Conservation (phyloP, 192 early-diverging fungal species). For the Linnemannia elongata region DNA sequence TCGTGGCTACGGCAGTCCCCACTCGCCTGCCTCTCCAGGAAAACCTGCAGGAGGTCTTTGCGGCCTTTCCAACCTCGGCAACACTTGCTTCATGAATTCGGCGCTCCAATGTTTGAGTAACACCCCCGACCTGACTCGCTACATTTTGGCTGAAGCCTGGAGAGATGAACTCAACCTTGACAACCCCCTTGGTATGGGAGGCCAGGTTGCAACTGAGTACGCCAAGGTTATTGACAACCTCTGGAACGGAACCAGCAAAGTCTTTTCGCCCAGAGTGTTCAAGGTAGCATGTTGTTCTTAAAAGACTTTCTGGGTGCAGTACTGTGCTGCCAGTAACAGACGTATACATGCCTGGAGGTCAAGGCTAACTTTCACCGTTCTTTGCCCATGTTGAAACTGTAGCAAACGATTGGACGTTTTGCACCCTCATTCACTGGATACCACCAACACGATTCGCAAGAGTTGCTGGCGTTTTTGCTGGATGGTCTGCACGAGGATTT, state of each 20-base stretch:
- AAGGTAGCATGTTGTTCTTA: slow-evolving; percentile 61
- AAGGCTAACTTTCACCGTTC: slow-evolving; percentile 25
- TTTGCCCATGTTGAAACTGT: slow-evolving; percentile 66
- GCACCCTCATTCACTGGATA: slow-evolving; percentile 83
- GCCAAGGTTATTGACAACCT: slow-evolving; percentile 74
- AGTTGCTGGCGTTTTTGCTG: slow-evolving; percentile 90
- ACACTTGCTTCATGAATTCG: slow-evolving; percentile 92
- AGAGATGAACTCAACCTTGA: slow-evolving; percentile 74
- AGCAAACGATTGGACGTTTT: slow-evolving; percentile 74
- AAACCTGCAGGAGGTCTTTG: slow-evolving; percentile 63
- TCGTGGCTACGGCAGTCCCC: slow-evolving; percentile 19
- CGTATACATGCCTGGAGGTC: not conserved
- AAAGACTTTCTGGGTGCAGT: no score
- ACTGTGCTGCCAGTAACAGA: not conserved
- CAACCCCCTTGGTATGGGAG: slow-evolving; percentile 83
- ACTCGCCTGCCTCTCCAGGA: slow-evolving; percentile 17
- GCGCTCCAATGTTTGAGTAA: slow-evolving; percentile 89
- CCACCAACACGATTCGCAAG: slow-evolving; percentile 97
- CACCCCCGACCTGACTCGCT: slow-evolving; percentile 74
- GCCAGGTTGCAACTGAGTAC: slow-evolving; percentile 77
- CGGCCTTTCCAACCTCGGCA: slow-evolving; percentile 87
- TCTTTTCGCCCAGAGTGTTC: slow-evolving; percentile 82
- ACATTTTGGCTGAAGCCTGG: slow-evolving; percentile 71
- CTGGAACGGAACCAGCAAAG: slow-evolving; percentile 68
- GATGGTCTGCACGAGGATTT: slow-evolving; percentile 94